Base-by-base conservation (phyloP, 2,329 filamentous ascomycete species). In the Diplodia mutila region DNA sequence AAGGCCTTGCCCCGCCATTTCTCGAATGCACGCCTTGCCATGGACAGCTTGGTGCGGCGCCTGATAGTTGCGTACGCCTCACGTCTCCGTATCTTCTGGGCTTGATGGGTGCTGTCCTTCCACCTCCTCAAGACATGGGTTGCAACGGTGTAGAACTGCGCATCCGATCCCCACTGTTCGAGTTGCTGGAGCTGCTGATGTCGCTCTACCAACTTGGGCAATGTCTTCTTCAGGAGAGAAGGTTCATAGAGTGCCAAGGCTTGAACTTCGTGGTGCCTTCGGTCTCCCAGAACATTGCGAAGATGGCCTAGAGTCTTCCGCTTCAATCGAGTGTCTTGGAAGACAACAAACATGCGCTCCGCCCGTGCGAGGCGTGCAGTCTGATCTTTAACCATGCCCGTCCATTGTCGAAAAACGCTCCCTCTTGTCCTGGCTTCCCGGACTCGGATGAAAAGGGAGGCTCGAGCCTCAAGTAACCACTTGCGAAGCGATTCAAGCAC, bases 401-500 rank as follows among this genome's bases (percentile, higher is more conserved):
- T 68, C 78, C 77, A 80, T 1, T 66, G 70, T 11, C 71, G 37
- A 32, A 79, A 75, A 12, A 67, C 61, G 0, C 70, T 71, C 66
- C 73, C 65, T 48, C 78, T 78, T 23, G 74, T 66, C 34, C 74
- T 73, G 7, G 72, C 70, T 25, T 76, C 68, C n/a, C 76, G 75
- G 21, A 80, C 75, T 18, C 81, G 77, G 46, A 75, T 73, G 67
- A 82, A 80, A 4, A 82, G 73, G 3, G 76, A 76, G 6, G 78
- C 73, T 46, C 82, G 74, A 23, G 80, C 83, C 39, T 84, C 82
- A 34, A 90, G 72, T n/a, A 85, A 81, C 87, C 87, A 90, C 75
- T 83, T 87, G 75, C 88, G 89, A 69, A 90, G 78, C 7, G 80
- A 76, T 72, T 89, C 83, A 34, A 85, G 77, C 51, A 86, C 78